phyloP scores from a whole-genome alignment of 257 asterid genomes.

The Solanum clarkiae region DNA sequence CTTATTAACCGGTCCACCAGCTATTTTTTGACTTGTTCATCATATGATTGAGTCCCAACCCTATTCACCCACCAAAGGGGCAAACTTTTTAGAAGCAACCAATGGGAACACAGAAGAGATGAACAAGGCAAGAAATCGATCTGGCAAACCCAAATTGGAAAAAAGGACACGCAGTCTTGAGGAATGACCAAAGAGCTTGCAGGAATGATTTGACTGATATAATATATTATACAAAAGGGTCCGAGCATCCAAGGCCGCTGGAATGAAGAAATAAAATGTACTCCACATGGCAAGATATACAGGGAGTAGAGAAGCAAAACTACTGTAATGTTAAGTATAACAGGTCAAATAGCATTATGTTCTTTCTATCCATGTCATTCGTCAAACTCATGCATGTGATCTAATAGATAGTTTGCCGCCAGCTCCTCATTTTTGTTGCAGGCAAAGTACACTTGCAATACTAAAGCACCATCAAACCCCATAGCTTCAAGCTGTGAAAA shows the following conservation, averaged over 20 bases:
- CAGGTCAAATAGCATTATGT: background rate
- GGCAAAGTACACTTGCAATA: conserved; percentile 75
- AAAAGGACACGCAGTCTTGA: background rate
- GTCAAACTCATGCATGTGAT: conserved; percentile 78
- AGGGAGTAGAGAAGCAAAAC: background rate
- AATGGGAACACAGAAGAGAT: background rate
- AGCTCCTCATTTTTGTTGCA: conserved; percentile 96
- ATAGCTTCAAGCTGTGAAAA: conserved; percentile 78
- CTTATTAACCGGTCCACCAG: background rate
- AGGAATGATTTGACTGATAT: background rate
- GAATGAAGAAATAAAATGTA: background rate
- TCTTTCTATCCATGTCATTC: conserved; percentile 18
- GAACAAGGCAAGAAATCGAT: background rate
- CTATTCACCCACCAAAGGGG: background rate
- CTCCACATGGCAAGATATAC: background rate
- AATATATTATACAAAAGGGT: background rate
- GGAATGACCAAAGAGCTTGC: background rate
- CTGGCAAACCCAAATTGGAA: background rate
- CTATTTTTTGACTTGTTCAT: background rate
- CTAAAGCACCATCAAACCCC: conserved; percentile 81
- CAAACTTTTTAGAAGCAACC: background rate
- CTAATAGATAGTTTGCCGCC: conserved; percentile 79
- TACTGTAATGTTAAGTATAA: background rate
- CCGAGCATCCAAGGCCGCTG: background rate
- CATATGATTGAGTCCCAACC: no score